A percentile compares a stretch with the other conserved stretches of the same genome.
Evolutionary conservation across 768 basidiomycete species (phyloP).

Genomic region (Xerocomus potaroensis): DNA sequence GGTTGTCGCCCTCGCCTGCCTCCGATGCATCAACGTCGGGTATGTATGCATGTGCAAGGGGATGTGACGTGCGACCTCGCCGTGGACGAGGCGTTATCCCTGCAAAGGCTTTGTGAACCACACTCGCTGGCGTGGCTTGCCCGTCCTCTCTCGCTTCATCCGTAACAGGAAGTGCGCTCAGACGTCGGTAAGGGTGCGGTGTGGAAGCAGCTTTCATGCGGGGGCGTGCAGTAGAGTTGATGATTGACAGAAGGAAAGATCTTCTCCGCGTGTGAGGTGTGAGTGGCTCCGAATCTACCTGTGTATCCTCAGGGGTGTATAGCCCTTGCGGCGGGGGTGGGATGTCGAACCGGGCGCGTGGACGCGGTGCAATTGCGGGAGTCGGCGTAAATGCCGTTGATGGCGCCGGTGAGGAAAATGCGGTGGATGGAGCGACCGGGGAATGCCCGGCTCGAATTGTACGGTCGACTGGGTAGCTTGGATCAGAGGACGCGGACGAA

Average conservation of each 20-base stretch:
- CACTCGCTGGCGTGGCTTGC: constrained; percentile 30
- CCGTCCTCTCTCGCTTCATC: constrained; percentile 32
- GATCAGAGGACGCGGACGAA: constrained; percentile 57
- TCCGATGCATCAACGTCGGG: constrained; percentile 34
- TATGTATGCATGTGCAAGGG: constrained; percentile 52
- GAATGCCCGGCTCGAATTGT: constrained; percentile 29
- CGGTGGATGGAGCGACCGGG: constrained; percentile 36
- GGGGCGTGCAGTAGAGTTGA: constrained; percentile 78
- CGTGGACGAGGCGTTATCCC: constrained; percentile 63
- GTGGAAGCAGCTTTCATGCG: constrained; percentile 44
- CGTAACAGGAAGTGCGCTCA: constrained; percentile 56
- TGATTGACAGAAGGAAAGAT: constrained; percentile 79
- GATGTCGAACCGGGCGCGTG: constrained; percentile 58
- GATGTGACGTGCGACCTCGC: constrained; percentile 54
- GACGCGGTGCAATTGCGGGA: constrained; percentile 57
- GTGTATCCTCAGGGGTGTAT: constrained; percentile 31
- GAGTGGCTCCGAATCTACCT: constrained; percentile 41
- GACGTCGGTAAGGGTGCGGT: constrained; percentile 46
- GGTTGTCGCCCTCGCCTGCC: constrained; percentile 21
- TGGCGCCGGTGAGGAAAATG: constrained; percentile 51
- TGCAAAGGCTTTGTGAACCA: constrained; percentile 52
- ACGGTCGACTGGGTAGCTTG: constrained; percentile 28
- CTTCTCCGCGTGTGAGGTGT: constrained; percentile 72
- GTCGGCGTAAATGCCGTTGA: constrained; percentile 66
- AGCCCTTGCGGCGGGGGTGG: constrained; percentile 42